Percentiles rank a stretch among this genome's conserved stretches.
Conservation (phyloP, 2,329 filamentous ascomycete species). For the Trichoderma sp. region DNA sequence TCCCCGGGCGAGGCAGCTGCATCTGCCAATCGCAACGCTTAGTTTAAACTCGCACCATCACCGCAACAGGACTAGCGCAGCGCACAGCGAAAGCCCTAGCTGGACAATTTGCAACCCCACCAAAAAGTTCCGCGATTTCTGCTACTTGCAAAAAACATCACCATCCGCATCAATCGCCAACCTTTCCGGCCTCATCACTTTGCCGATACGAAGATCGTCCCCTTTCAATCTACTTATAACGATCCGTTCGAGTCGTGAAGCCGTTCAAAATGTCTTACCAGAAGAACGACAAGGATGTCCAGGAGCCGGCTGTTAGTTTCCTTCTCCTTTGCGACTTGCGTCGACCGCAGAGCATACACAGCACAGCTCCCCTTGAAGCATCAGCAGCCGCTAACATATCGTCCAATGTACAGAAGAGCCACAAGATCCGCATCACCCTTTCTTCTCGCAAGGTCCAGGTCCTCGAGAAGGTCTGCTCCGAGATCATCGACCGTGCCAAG, state of each 20-base stretch:
- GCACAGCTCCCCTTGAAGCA: neutral
- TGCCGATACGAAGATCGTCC: conserved; percentile 61
- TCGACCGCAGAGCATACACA: neutral
- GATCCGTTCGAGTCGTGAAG: conserved; percentile 79
- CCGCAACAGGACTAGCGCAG: conserved; percentile 25
- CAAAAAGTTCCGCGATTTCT: conserved; percentile 22
- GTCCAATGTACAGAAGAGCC: conserved; percentile 75
- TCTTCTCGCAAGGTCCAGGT: conserved; percentile 92
- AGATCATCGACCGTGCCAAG: conserved; percentile 98
- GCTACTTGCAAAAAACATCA: conserved; percentile 27
- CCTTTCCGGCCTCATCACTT: conserved; percentile 67
- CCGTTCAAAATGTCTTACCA: conserved; percentile 81
- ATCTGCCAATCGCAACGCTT: conserved; percentile 22
- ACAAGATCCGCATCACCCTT: conserved; percentile 98
- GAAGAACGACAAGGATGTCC: conserved; percentile 92
- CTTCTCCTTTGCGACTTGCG: neutral
- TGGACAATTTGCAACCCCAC: conserved; percentile 21
- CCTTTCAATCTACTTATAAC: neutral
- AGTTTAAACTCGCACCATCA: neutral
- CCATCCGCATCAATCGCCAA: conserved; percentile 16
- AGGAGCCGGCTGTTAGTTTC: conserved; percentile 75
- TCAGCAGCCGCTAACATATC: neutral
- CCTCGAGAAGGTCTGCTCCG: conserved; percentile 97
- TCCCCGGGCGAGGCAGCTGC: neutral
- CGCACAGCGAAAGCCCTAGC: conserved; percentile 27